Evolutionary conservation across 2,329 filamentous ascomycete genomes (phyloP), one percentile per base, ranked within the genome.

Genomic region (Fusarium virguliforme): DNA sequence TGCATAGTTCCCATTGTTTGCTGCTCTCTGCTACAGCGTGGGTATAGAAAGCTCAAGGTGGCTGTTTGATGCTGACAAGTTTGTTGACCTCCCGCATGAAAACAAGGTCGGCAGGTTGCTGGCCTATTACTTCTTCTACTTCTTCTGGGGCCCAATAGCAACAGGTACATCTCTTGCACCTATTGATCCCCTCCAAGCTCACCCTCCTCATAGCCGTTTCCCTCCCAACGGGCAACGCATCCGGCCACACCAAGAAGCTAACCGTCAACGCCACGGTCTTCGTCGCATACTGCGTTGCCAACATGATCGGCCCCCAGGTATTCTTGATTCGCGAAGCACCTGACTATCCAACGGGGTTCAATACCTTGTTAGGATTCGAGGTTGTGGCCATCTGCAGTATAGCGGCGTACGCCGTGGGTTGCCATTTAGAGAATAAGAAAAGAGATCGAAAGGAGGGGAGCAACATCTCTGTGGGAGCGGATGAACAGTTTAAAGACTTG

Each of bases 291-390:
- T 84, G 82, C 46, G 72, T 79, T 3, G 84, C 83, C n/a, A 86
- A 85, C 60, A 81, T 86, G 58, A 82, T 62, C n/a, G 57, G 57
- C 0, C 51, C 58, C 2, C 58, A 65, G 28, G 28, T 65, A 4
- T 62, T 84, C 58, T 83, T 83, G 1, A 83, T 83, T 1, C 81
- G 85, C 60, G 84, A 86, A 68, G 79, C 83, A 1, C 85, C 84
- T 0, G 75, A 80, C 2, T 88, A 88, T 48, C 74, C 79, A 43
- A 66, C 63, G 6, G 63, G 63, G 1, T 58, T 58, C 15, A 58
- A 50, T 7, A 30, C 40, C 1, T 30, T 63, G n/a, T 4, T 63
- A 7, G 61, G 54, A 1, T 53, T 63, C 35, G 54, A 63, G 54
- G 34, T 63, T 18, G 43, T 6, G 2, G 61, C 61, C 6, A 63